Conservation (phyloP, 2,329 filamentous ascomycete species). For the Ophiostoma sp. region DNA sequence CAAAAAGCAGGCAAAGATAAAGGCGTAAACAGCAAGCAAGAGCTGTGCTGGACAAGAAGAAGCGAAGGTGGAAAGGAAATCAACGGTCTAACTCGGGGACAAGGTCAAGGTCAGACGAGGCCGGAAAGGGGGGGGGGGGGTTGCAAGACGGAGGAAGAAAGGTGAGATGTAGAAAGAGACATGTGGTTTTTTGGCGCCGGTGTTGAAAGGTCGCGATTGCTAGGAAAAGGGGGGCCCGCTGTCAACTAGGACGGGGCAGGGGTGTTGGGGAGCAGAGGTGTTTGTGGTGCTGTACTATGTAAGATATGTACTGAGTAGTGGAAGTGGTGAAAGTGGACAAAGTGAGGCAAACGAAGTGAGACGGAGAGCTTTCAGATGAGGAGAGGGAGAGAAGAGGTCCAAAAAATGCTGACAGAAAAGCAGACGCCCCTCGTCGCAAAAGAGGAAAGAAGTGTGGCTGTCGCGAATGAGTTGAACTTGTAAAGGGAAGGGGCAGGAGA, state of each 20-base stretch:
- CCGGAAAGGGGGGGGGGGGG: constrained; percentile 2
- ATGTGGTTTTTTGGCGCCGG: constrained; percentile 16
- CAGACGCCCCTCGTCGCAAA: not conserved
- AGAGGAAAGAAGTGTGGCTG: not conserved
- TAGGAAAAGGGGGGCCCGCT: constrained; percentile 9
- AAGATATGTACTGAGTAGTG: not conserved
- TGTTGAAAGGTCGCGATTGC: constrained; percentile 15
- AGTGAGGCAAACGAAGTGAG: not conserved
- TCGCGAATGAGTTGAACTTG: not conserved
- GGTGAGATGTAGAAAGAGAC: constrained; percentile 11
- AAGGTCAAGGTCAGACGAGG: not conserved
- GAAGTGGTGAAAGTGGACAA: not conserved
- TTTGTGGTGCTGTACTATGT: not conserved
- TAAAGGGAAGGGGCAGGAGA: not conserved
- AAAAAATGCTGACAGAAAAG: not conserved
- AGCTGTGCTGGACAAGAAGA: not conserved
- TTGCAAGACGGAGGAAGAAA: constrained; percentile 7
- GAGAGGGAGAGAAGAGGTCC: not conserved
- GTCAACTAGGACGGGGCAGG: constrained; percentile 1
- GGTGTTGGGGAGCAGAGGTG: not conserved
- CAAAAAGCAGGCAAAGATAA: not conserved
- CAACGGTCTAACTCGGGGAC: not conserved
- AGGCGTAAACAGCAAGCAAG: not conserved
- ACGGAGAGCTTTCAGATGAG: not conserved
- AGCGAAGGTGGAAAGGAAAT: not conserved